Base-by-base conservation (phyloP, 805 yeast species). In the Hanseniaspora lachancei region DNA sequence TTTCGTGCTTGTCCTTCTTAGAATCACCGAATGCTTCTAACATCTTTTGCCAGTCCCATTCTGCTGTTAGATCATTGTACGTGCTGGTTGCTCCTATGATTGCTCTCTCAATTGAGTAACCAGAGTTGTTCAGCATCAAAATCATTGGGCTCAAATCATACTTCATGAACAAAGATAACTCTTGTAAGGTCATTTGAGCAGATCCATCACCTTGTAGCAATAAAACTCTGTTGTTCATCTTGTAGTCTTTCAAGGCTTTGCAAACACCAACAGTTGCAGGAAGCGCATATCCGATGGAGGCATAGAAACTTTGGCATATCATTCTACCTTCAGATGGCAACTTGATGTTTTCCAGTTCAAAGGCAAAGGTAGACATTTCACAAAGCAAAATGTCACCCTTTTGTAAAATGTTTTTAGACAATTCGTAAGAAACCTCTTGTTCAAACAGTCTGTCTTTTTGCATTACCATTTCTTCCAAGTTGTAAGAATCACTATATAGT, bases 111-210 rank as follows among this genome's bases (percentile, higher is more conserved):
- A 89, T 88, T 0, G 96, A 84, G 71, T 89, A 89, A 1, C 97
- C 97, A 57, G 77, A 77, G 69, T 89, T 89, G 70, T 89, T 89
- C 69, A 88, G 72, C 53, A 89, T 68, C 61, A 89, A 77, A 29
- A 89, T 75, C 43, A 83, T 78, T 23, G 95, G 87, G 39, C 77
- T 77, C 43, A 84, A 73, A 20, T 74, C 72, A 59, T 77, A 72
- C 59, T 86, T 77, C 41, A 84, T 67, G 63, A 77, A 79, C 2
- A 86, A 75, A 0, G 87, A 78, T 50, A 82, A 68, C 65, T 89
- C 97, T 73, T 89, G 96, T 55, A 84, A 74, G 5, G 96, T 88
- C 95, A 89, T 86, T 72, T 87, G 95, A 2, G 96, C 91, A 2
- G 95, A 82, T 1, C 97, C 97, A 67, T 89, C 97, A 56, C 97